Base-by-base conservation (phyloP, 2,329 filamentous ascomycete genomes). In the Didymella pomorum region DNA sequence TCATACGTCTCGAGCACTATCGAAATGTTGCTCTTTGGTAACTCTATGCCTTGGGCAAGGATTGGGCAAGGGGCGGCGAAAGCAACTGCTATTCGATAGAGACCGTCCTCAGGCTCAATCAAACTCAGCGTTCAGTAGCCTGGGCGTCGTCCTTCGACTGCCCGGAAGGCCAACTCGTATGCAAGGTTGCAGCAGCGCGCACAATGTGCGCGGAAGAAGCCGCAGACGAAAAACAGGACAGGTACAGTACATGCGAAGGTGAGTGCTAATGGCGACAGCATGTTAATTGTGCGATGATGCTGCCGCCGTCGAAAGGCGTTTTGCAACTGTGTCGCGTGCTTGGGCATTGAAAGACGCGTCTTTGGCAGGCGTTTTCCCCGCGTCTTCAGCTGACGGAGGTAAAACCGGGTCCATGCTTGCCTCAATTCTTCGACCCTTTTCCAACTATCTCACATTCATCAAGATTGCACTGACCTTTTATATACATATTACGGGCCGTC, bases 1-100 rank as follows among this genome's bases (percentile, higher is more conserved):
- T 41, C 8, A 4, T 20, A 31, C 23, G 16, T 31, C 25, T 29
- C 37, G 42, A 28, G 37, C 35, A 49, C 37, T 58, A 52, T 58
- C 55, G 44, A 49, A 43, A 44, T 31, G 14, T 21, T 31, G 21
- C 33, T 43, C 28, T 28, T 5, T 2, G 35, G 42, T 37, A 37
- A 29, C 43, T 47, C 33, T 37, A 12, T 39, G 21, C 35, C 54
- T 28, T 54, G 3, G 52, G 8, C 25, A 25, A 21, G 25, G 33
- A n/a, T n/a, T n/a, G n/a, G n/a, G n/a, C n/a, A n/a, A n/a, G n/a
- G n/a, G n/a, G n/a, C n/a, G 11, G 14, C 20, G 7, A 26, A 23
- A 21, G 12, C 14, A 21, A 26, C 3, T n/a, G 7, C 25, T 6
- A 35, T 7, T 35, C 14, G 35, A 33, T 8, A 26, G 35, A 3